Evolutionary conservation across 805 yeast genomes (phyloP).

Genomic region (Saccharomyces paradoxus): DNA sequence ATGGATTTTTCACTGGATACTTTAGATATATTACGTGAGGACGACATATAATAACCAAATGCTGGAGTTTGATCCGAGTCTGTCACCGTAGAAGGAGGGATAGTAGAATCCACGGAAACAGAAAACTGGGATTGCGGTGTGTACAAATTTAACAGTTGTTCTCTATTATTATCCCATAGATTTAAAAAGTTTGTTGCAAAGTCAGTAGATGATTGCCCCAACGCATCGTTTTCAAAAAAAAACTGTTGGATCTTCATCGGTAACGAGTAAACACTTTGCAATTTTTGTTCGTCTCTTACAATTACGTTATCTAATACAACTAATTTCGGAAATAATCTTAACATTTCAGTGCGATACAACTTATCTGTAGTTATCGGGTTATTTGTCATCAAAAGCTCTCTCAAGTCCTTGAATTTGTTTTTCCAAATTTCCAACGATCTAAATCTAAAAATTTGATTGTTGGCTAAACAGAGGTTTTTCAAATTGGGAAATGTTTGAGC

Average conservation of each 20-base stretch:
- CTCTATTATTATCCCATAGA: slow-evolving; percentile 74
- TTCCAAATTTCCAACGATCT: slow-evolving; percentile 66
- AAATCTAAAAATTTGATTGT: slow-evolving; percentile 56
- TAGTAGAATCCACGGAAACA: slow-evolving; percentile 61
- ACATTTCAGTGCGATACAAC: slow-evolving; percentile 49
- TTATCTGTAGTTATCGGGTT: slow-evolving; percentile 59
- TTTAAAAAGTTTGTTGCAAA: slow-evolving; percentile 69
- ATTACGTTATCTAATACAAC: slow-evolving; percentile 69
- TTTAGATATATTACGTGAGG: slow-evolving; percentile 69
- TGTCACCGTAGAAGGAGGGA: slow-evolving; percentile 41
- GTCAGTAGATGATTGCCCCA: slow-evolving; percentile 63
- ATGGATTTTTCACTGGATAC: slow-evolving; percentile 50
- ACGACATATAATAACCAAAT: slow-evolving; percentile 61
- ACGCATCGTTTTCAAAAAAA: slow-evolving; percentile 73
- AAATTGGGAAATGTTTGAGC: slow-evolving; percentile 69
- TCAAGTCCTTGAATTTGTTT: slow-evolving; percentile 59
- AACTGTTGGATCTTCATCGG: slow-evolving; percentile 52
- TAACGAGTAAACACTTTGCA: slow-evolving; percentile 43
- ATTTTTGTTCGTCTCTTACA: slow-evolving; percentile 64
- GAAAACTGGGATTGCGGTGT: slow-evolving; percentile 83
- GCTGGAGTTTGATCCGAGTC: slow-evolving; percentile 32
- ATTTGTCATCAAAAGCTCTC: slow-evolving; percentile 70
- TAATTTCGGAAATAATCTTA: slow-evolving; percentile 71
- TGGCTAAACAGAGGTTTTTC: slow-evolving; percentile 69
- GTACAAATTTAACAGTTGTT: slow-evolving; percentile 62